These are phyloP conservation scores for Magnusiomyces paraingens DNA, from an alignment of 1,139 yeast species.

Conservation along the genomic window DNA sequence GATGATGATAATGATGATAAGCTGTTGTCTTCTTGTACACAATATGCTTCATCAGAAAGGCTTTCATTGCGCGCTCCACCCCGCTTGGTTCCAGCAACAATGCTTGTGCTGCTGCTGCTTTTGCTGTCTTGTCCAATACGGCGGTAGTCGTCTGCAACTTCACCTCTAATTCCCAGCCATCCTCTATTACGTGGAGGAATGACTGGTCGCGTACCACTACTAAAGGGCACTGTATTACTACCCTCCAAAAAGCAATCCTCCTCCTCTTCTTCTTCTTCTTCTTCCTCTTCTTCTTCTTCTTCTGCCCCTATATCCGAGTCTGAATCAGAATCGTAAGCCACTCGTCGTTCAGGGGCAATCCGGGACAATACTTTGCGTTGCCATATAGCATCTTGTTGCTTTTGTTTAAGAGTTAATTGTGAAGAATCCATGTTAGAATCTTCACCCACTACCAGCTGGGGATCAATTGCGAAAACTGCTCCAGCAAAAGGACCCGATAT, in stretches of 20 bases:
- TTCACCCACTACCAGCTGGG: background rate
- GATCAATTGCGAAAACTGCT: background rate
- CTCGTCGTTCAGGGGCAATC: background rate
- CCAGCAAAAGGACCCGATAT: background rate
- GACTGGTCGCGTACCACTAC: too few species aligned
- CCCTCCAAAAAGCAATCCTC: too few species aligned
- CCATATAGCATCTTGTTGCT: background rate
- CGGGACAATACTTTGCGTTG: background rate
- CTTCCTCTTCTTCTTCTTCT: background rate
- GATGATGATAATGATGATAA: background rate
- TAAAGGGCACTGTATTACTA: too few species aligned
- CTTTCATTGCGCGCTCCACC: too few species aligned
- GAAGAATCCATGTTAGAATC: background rate
- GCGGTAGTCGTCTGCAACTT: too few species aligned
- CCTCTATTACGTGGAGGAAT: too few species aligned
- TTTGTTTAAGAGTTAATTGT: background rate
- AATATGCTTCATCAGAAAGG: background rate
- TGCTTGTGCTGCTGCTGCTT: too few species aligned
- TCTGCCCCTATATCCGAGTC: background rate
- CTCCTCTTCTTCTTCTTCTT: background rate
- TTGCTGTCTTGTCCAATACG: too few species aligned
- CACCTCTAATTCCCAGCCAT: too few species aligned
- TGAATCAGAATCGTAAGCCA: background rate
- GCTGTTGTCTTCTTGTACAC: background rate
- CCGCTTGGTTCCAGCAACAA: too few species aligned